Base-by-base conservation (phyloP, 129 eudicot genomes). In the Flaveria sonorensis region DNA sequence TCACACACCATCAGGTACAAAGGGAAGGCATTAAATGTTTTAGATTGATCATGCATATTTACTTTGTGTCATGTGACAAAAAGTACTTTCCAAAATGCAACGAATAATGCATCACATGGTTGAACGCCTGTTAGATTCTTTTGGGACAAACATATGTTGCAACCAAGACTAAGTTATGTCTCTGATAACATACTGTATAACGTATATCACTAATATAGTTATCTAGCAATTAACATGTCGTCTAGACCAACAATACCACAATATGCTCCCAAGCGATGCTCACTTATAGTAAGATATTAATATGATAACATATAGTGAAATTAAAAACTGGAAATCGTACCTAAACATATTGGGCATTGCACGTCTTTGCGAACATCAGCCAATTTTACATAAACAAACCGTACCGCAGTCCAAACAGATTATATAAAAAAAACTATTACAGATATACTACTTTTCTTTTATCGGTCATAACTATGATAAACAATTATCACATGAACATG, bases 291-390 rank as follows among this genome's bases (percentile, higher is more conserved):
- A 26, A 28, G 7, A 15, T 55, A 15, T 20, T n/a, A 66, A 42
- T 13, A 52, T 18, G 55, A 11, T 23, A 39, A 68, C 16, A 32
- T 26, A 6, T 20, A 50, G 55, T 61, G 53, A 76, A 70, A 75
- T 39, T 23, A 51, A n/a, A 50, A 67, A 51, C 13, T 16, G 51
- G 68, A 64, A 73, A 14, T 46, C 68, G 53, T 78, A 83, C 86
- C 86, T 81, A 93, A 85, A 85, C 98, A 93, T 74, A 93, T 93
- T 61, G 98, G 98, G 81, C 98, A 93, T 55, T 93, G 97, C 55
- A 93, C 97, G 80, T 93, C 98, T 85, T 93, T 93, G 63, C 97
- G 98, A 72, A 93, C 74, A 40, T 93, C 98, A 42, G 89, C 79
- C 83, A 93, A 55, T 52, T 83, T 84, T 67, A 93, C 93, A 1